Evolutionary conservation across 345 rosid species (phyloP), one percentile per base, ranked within the genome.

Genomic region (Cochlearia excelsa): DNA sequence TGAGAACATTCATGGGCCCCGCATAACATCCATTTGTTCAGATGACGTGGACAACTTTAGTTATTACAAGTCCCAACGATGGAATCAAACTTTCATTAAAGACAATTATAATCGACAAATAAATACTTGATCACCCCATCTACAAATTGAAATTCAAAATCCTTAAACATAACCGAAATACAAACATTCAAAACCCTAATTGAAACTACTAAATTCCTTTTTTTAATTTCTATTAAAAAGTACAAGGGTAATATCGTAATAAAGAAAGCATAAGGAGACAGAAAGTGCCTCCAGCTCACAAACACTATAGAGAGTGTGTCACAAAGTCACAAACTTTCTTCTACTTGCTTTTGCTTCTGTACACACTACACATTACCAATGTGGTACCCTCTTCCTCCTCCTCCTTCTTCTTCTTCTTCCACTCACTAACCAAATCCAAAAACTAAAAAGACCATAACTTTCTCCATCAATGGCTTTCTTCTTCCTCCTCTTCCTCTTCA

Each of bases 241-340:
- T 2, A 16, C 3, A 51, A 11, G 65, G 64, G 45, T 51, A 30
- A 3, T 10, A 7, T 11, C 4, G 65, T 51, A 44, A 63, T 45
- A 33, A 33, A 6, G 4, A 60, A 41, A 68, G 41, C 31, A 49
- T 31, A 57, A 50, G 2, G 23, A 16, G 23, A 16, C 23, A 58
- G 54, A 70, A 54, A 63, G 42, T 70, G 60, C 65, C 52, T 67
- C 75, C 67, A 67, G 68, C 75, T 68, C 75, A 74, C 61, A 27
- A 11, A 69, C 61, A 48, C 57, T 50, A 61, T 57, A 41, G 9
- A 61, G 66, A 41, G 9, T 28, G 48, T 61, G 54, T 10, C 61
- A 59, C 51, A 66, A 52, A 16, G 23, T 16, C 23, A 16, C 23
- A 16, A 16, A 16, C 23, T 35, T 62, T 66, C 58, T 48, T 60